Base-by-base conservation (phyloP, 306 rosid genomes). In the Leucaena leucocephala region DNA sequence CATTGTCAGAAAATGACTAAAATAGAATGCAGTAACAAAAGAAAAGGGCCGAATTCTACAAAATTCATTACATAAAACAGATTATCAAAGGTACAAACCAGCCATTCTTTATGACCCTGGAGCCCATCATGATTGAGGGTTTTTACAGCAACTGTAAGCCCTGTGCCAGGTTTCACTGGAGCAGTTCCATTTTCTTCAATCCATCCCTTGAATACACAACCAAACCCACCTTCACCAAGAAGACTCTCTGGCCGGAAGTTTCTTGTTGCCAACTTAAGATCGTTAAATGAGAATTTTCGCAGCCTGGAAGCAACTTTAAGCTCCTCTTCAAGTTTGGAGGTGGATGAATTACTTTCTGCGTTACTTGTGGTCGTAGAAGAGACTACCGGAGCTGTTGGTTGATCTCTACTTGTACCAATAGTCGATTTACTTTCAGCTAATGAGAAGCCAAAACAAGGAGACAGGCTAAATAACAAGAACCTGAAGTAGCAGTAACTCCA, bases 221-320 rank as follows among this genome's bases (percentile, higher is more conserved):
- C 97, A 86, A 92, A 92, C n/a, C 97, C 97, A 67, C 97, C 97
- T 84, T 92, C 97, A 55, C 97, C 97, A 70, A 92, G 97, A 87
- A 92, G 97, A 85, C 92, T 87, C 87, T 92, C 97, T 8, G 97
- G 97, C 79, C 97, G 90, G 79, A 92, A 92, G 77, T 92, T 92
- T 81, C 97, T 89, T 64, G 97, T 92, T 10, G 97, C 97, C 82
- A 81, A 74, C 86, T 92, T 92, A 69, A 92, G 96, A 85, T 92
- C 97, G 73, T 87, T 90, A 68, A 92, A 92, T 12, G 91, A 39
- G 75, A 92, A 92, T 58, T 92, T 92, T 76, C 97, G 84, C 67
- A 92, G 88, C 80, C 93, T 85, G 35, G 93, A 87, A 48, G 97
- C 91, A 86, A 92, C 91, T 89, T 92, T 92, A 72, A 92, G 92